Evolutionary conservation across 1,284 basidiomycete species (phyloP), one percentile per base, ranked within the genome.

Genomic region (Rhodotorula sp.): DNA sequence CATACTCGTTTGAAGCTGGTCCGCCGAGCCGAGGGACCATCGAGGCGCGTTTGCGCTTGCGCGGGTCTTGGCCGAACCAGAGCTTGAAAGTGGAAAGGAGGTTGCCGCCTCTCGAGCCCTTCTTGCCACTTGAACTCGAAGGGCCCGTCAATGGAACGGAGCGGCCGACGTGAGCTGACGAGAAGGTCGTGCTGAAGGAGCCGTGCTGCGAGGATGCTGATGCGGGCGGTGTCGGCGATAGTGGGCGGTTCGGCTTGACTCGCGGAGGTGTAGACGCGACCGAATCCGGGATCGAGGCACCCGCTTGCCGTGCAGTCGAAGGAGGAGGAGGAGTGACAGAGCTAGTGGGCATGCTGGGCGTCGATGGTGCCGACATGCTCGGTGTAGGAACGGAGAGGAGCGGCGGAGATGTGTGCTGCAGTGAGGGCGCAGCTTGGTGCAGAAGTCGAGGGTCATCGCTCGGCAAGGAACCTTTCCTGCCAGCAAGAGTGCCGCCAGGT

Each of bases 41-140:
- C 46, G 74, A 67, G 19, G 66, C 67, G 4, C 63, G 63, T 30
- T 62, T 83, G 5, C 80, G 76, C 51, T 82, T 80, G 20, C 80
- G 79, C 19, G 78, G 75, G 52, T 82, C 82, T 44, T 83, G 82
- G 65, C 81, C 79, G 74, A 83, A 84, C 77, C 83, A 79, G 62
- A 81, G 78, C 20, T 81, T 80, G 76, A 84, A 82, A 6, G 80
- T 80, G 2, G 79, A 80, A 76, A 83, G 81, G 20, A 84, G 73
- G 47, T 80, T 80, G 68, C 81, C 59, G 5, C 65, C 65, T 47
- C 64, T 67, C 13, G 51, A 48, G 30, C 63, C 80, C 64, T 77
- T 78, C 70, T 80, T 81, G 51, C 64, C 65, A 76, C 61, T 30
- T 22, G 52, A 17, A 17, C 15, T 29, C 39, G 24, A 27, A 51